Base-by-base conservation (phyloP, 129 eudicot genomes). In the Pulicaria dysenterica region DNA sequence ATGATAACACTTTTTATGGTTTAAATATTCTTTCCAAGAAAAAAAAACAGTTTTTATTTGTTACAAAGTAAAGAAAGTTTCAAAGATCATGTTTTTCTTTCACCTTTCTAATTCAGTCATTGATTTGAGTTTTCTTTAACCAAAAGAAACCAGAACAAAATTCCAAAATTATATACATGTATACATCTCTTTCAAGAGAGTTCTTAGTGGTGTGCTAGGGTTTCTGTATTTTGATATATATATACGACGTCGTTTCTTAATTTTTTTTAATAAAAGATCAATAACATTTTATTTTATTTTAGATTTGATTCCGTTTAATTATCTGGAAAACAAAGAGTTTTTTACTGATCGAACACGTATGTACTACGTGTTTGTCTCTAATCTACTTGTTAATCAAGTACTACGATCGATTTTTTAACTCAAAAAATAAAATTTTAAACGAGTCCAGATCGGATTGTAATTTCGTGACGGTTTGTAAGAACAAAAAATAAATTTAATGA, bases 171-270 rank as follows among this genome's bases (percentile, higher is more conserved):
- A 73, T 24, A 24, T 24, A 24, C 2, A 24, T 24, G 31, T 24
- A 24, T 24, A 24, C 2, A 3, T 12, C 37, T 47, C 54, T 40
- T 19, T 64, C 36, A 69, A 77, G 37, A 60, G 55, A 14, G 17
- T 34, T 56, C 37, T 69, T 50, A 17, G 13, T 60, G 9, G 24
- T 61, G 24, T 64, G 58, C 65, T 78, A 78, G 82, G 82, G 77
- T 78, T 77, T 70, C 82, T 51, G 72, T 70, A 70, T 15, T 39
- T 77, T 15, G 50, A 69, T 53, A 74, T 74, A 58, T 7, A 40
- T 14, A 51, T 51, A 6, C n/a, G 41, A 57, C 36, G 69, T 58
- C 47, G 24, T 51, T 19, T 69, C 45, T 59, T 61, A 24, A 24
- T 24, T 24, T 24, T 24, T 8, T n/a, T 46, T 68, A 50, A 47